These are phyloP conservation scores for Boletus edulis DNA, from an alignment of 768 basidiomycete species.

Conservation along the genomic window DNA sequence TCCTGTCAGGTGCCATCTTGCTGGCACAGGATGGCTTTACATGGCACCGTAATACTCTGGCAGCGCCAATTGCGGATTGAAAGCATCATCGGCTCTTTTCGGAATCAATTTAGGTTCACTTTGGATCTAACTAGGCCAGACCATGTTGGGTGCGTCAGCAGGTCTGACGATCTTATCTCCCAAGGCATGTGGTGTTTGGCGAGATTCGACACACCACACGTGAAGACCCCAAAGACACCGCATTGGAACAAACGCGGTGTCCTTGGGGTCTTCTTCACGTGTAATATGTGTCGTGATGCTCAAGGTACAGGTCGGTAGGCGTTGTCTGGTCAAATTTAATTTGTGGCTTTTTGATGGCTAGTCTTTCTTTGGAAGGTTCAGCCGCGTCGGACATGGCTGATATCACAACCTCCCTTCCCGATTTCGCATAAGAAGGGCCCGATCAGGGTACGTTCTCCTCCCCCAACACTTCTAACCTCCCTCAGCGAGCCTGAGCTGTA, in stretches of 20 bases:
- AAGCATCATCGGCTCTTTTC: constrained; percentile 7
- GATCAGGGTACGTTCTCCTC: constrained; percentile 3
- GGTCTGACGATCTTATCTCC: constrained; percentile 20
- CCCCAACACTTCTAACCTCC: constrained; percentile 4
- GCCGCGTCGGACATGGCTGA: constrained; percentile 17
- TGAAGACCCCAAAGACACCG: too few relatives aligned
- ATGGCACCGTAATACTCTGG: not conserved
- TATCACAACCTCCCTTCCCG: constrained; percentile 14
- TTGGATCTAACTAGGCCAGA: constrained; percentile 20
- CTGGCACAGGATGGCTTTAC: constrained; percentile 15
- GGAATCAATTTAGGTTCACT: constrained; percentile 11
- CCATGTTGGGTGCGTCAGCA: constrained; percentile 11
- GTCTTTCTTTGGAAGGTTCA: constrained; percentile 20
- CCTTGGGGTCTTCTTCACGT: constrained; percentile 30
- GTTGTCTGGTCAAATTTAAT: constrained; percentile 23
- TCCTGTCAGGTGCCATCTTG: constrained; percentile 18
- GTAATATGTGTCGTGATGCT: constrained; percentile 30
- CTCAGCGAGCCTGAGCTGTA: constrained; percentile 30
- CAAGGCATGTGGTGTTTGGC: constrained; percentile 10
- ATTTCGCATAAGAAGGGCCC: constrained; percentile 31
- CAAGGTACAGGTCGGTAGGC: constrained; percentile 26
- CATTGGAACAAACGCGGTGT: constrained; percentile 17
- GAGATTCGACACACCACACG: constrained; percentile 7
- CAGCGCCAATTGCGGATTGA: not conserved
- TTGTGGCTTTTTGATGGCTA: constrained; percentile 24